phyloP scores from a whole-genome alignment of 495 filamentous ascomycete genomes.

The Xylaria venustula region DNA sequence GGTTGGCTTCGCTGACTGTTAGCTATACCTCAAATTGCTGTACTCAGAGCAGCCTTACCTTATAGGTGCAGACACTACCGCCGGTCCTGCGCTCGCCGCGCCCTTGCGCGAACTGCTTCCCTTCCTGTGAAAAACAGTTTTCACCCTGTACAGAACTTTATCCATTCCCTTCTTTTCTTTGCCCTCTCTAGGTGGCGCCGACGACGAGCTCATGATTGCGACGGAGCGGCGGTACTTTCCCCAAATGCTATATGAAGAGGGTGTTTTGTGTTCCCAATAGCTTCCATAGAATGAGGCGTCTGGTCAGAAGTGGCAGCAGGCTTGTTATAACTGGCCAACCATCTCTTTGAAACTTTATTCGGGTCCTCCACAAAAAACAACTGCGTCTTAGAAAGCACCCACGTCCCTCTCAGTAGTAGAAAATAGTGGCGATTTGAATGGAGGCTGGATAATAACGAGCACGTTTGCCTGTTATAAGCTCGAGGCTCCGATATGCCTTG shows the following conservation, averaged over 20 bases:
- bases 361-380: background rate
- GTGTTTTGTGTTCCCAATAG: background rate
- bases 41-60: conserved; percentile 18
- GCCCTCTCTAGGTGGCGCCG: conserved; percentile 35
- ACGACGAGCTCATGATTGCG: conserved; percentile 44
- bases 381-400: background rate
- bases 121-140: conserved; percentile 56
- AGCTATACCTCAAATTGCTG: background rate
- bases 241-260: background rate
- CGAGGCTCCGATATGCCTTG: background rate
- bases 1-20: conserved; percentile 16
- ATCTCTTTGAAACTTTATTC: background rate
- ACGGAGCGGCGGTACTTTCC: conserved; percentile 1
- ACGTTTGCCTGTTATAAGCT: background rate
- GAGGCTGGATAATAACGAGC: background rate
- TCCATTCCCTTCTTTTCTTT: conserved; percentile 63
- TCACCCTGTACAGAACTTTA: conserved; percentile 63
- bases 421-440: background rate
- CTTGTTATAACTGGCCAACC: conserved; percentile 4
- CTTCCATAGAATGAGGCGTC: background rate
- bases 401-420: background rate
- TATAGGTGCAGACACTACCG: conserved; percentile 20
- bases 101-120: conserved; percentile 44
- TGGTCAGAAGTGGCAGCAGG: background rate
- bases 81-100: conserved; percentile 27